Evolutionary conservation across 164 flowering plant species (phyloP), one percentile per base, ranked within the genome.

Genomic region (Stephania japonica): DNA sequence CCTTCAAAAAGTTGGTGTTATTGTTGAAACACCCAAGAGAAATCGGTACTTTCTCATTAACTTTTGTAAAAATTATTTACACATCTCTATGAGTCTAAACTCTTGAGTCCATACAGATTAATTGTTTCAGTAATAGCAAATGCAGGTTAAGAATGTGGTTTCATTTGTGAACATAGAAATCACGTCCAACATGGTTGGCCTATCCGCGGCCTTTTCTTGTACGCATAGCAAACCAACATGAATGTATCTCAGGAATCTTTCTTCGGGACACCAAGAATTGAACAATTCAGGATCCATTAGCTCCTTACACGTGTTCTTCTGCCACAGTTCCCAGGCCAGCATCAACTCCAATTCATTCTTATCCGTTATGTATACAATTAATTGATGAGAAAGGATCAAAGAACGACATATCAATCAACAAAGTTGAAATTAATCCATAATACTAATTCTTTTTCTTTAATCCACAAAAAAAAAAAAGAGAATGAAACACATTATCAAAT

Each of bases 301-400:
- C 56, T 68, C 70, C 21, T 42, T 0, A 43, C 25, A 10, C 1
- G 26, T 27, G 13, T 26, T 13, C 16, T 64, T 64, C 26, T 26
- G 38, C 67, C 67, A 64, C 32, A 68, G 32, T n/a, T 68, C 53
- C 70, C 70, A 68, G 43, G 70, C 70, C 70, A 42, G 44, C 8
- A 68, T 42, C 38, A 32, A 32, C 38, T 4, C 38, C 38, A 32
- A 32, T 32, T 32, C 38, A 2, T 32, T 32, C 38, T 32, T 4
- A 32, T 32, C 38, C 2, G 38, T 6, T 25, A 41, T 19, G 18
- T 13, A 4, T 32, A 68, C 4, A 23, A 6, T 64, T 32, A 32
- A 32, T 44, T 44, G 12, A 44, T 8, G 1, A 13, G 38, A 32
- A 32, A 32, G 38, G 4, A 32, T 2, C 38, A 32, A 32, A 32